Base-by-base conservation (phyloP, 148 eudicot genomes). In the Polygonum aviculare region DNA sequence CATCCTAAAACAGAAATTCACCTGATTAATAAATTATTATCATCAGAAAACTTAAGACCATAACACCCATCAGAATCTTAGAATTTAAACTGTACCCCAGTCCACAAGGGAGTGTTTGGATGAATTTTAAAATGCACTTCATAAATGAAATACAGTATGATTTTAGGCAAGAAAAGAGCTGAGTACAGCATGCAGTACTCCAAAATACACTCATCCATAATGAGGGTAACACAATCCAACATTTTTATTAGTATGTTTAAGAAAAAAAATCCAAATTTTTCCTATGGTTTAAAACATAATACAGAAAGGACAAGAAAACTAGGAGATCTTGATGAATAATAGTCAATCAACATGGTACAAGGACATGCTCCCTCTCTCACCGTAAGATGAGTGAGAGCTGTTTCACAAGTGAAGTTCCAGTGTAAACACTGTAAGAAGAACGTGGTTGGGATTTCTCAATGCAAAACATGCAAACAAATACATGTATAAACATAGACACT, bases 1-100 rank as follows among this genome's bases (percentile, higher is more conserved):
- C 96, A 95, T 82, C 84, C 97, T 93, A 84, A 35, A 85, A 75
- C 76, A 82, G 51, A 80, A 73, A 6, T 45, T 49, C 35, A 48
- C 59, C 22, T 55, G 22, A 79, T 67, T 67, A 67, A 41, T 67
- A 44, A n/a, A 72, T 72, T 47, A 19, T 19, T 15, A 72, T 72
- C 19, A 72, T 19, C 54, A 26, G 36, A 41, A 72, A 45, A 10
- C 52, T 45, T 72, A 19, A 11, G 4, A 38, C 15, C 10, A 15
- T 15, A 67, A 31, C 69, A 65, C 71, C 60, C 21, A 36, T 36
- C 41, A 15, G 10, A 67, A 35, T 5, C 11, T 35, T 67, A 67
- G 19, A 67, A 36, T 15, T 5, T 5, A 67, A 67, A 67, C 19
- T 36, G 19, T 5, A 14, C 2, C 72, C 72, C 44, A 15, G 44